Evolutionary conservation across 352 stramenopile genomes (phyloP), one percentile per base, ranked within the genome.

Genomic region (Phytophthora cactorum): DNA sequence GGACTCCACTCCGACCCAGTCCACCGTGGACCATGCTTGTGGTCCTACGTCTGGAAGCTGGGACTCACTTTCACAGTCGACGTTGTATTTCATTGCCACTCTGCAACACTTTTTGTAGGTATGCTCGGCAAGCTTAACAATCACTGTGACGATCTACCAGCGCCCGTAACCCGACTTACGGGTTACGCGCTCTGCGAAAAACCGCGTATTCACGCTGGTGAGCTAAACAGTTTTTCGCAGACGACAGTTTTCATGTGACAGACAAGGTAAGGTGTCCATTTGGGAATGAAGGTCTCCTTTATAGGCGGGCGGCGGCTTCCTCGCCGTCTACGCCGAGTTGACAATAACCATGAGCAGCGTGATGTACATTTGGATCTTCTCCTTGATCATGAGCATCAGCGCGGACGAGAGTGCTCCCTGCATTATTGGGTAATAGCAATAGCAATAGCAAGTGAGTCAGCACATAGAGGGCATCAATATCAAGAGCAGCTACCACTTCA

Each of bases 311-410:
- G 5, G 29, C 31, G 5, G 22, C 27, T 47, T 43, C 36, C 10
- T 43, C 29, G 46, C 15, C 9, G 32, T 55, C 27, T 75, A 79
- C 27, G 60, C 46, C 34, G 71, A 75, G 38, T 70, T 90, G 45
- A 68, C 79, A 32, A 94, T 63, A 41, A 97, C 83, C 63, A 97
- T 80, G 39, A 90, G 61, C 51, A 92, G 43, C 58, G 85, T 96
- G 63, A 97, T 94, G 67, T 96, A 92, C 66, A 78, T 86, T 73
- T 98, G 90, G 54, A 99, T 97, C 78, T 98, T 97, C 78, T 99
- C 96, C 85, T 99, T 99, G 61, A 98, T 95, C 92, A 98, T 98
- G 68, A 99, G 90, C 97, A 98, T 99, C 36, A 99, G 75, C 31
- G 96, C 97, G 0, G 95, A 95, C 63, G 91, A 98, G 6, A 99